Percentiles rank a stretch among this genome's conserved stretches.
Conservation (phyloP, 2,329 filamentous ascomycete genomes). For the Beauveria sp. region DNA sequence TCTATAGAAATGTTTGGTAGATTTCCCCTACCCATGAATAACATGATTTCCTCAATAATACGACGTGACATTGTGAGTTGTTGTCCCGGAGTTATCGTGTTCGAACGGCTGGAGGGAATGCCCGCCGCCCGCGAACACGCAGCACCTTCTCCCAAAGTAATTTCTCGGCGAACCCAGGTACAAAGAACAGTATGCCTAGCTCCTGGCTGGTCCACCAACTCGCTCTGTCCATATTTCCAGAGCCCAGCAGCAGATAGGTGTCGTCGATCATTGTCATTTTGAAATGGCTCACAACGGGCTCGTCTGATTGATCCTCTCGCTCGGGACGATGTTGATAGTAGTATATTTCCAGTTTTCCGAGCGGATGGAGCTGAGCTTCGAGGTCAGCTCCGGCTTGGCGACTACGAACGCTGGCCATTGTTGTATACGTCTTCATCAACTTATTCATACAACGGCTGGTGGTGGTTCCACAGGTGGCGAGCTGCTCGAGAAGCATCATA, state of each 20-base stretch:
- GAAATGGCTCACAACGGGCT: slow-evolving; percentile 67
- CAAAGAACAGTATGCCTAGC: slow-evolving; percentile 56
- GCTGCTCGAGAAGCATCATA: slow-evolving; percentile 73
- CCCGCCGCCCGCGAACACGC: slow-evolving; percentile 23
- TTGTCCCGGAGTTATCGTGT: too few relatives aligned
- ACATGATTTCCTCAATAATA: too few relatives aligned
- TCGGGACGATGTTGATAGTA: slow-evolving; percentile 44
- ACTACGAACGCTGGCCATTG: slow-evolving; percentile 16
- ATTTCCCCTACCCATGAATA: not conserved
- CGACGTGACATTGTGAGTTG: too few relatives aligned
- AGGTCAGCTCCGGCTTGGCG: slow-evolving; percentile 23
- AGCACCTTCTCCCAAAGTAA: slow-evolving; percentile 32
- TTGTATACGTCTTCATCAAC: slow-evolving; percentile 48
- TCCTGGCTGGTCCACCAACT: slow-evolving; percentile 87
- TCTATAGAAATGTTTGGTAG: not conserved
- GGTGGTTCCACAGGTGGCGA: slow-evolving; percentile 70
- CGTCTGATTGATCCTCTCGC: slow-evolving; percentile 28
- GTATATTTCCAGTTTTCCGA: slow-evolving; percentile 48
- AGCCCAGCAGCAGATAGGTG: slow-evolving; percentile 61
- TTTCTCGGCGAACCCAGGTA: slow-evolving; percentile 28
- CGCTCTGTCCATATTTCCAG: slow-evolving; percentile 76
- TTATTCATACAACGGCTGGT: slow-evolving; percentile 56
- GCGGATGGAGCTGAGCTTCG: slow-evolving; percentile 33
- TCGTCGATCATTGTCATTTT: slow-evolving; percentile 70
- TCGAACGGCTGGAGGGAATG: not conserved